These are phyloP conservation scores for Caryopteris hybrid DNA, from an alignment of 305 asterid species.

Conservation along the genomic window DNA sequence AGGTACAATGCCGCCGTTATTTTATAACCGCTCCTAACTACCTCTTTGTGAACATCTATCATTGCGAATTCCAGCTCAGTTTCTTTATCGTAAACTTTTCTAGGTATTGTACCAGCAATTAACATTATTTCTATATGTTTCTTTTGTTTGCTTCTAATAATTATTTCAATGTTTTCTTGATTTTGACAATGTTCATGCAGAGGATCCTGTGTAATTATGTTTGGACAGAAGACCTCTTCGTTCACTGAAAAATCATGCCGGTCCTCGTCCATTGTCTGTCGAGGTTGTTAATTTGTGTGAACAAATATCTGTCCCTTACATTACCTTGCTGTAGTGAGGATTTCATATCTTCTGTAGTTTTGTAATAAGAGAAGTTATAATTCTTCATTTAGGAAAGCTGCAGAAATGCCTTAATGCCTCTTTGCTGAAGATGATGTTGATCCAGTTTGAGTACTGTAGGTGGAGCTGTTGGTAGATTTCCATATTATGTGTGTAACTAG, in stretches of 20 bases:
- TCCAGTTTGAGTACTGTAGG: not conserved
- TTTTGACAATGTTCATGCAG: not conserved
- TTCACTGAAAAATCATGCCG: not conserved
- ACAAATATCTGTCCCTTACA: not conserved
- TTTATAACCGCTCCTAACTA: not conserved
- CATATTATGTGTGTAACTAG: not conserved
- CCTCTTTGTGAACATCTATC: not conserved
- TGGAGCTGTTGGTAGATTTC: not conserved
- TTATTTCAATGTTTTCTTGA: not conserved
- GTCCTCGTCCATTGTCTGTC: not conserved
- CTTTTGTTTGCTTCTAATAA: not conserved
- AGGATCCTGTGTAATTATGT: not conserved
- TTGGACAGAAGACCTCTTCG: not conserved
- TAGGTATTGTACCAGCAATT: not conserved
- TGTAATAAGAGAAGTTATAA: not conserved
- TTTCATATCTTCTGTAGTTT: not conserved
- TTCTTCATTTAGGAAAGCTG: not conserved
- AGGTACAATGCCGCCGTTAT: not conserved
- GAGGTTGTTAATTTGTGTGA: not conserved
- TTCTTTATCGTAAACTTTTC: not conserved
- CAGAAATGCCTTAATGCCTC: not conserved
- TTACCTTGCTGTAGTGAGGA: not conserved
- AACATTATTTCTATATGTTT: not conserved
- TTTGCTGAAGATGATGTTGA: not conserved
- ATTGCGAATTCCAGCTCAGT: not conserved